Conservation (phyloP, 2,329 filamentous ascomycete genomes). For the Cercospora sp. region DNA sequence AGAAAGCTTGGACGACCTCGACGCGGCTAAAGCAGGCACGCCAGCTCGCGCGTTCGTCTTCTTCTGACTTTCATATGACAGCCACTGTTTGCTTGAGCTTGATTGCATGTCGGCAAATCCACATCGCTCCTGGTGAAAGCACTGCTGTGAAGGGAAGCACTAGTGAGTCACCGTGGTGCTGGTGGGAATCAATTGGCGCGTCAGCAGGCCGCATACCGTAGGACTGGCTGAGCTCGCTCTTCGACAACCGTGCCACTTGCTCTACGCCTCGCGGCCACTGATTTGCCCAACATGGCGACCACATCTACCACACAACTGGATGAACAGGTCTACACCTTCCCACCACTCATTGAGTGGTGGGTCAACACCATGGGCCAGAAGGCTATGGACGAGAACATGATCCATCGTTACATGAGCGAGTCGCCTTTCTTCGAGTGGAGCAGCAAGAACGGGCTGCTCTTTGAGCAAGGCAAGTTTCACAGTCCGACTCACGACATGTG, state of each 20-base stretch:
- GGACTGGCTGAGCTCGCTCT: background rate
- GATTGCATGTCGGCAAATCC: background rate
- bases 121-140: background rate
- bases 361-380: conserved; percentile 23
- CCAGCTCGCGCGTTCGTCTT: background rate
- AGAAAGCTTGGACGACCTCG: conserved; percentile 2
- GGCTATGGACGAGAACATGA: conserved; percentile 43
- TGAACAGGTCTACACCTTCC: conserved; percentile 28
- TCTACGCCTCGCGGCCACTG: background rate
- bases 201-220: background rate
- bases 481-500: conserved; percentile 53
- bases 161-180: background rate
- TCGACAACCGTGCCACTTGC: background rate
- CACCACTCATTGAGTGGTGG: conserved; percentile 36
- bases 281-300: background rate
- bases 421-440: conserved; percentile 64
- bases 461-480: conserved; percentile 54
- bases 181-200: background rate
- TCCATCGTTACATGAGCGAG: conserved; percentile 63
- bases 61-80: background rate
- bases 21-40: background rate
- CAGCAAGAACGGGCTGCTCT: conserved; percentile 61
- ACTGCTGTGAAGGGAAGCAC: background rate
- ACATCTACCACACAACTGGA: conserved; percentile 27
- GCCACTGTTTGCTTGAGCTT: background rate